Percentiles rank a stretch among this genome's conserved stretches.
These are phyloP conservation scores for Lepidium didymum DNA, from an alignment of 345 rosid genomes.

Conservation along the genomic window DNA sequence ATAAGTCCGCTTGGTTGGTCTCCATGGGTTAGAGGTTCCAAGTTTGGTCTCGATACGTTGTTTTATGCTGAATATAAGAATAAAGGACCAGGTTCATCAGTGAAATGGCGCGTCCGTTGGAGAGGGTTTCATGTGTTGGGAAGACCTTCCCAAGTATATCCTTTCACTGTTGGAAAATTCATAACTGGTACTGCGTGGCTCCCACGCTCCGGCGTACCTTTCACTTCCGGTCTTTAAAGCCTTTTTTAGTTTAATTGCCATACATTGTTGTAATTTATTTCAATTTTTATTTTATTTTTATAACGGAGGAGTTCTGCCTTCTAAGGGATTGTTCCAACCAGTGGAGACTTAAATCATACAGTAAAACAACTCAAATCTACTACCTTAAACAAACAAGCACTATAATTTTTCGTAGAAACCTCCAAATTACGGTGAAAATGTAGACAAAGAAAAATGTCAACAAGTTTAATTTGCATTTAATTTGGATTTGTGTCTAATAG, in stretches of 20 bases:
- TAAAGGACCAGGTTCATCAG: slow-evolving; percentile 58
- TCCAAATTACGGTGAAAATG: no score
- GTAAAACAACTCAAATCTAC: no score
- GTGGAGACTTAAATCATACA: no score
- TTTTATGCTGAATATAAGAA: slow-evolving; percentile 69
- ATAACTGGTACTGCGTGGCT: slow-evolving; percentile 55
- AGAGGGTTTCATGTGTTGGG: slow-evolving; percentile 52
- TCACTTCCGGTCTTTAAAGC: slow-evolving; percentile 42
- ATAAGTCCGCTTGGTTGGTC: slow-evolving; percentile 78
- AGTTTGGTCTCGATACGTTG: slow-evolving; percentile 47
- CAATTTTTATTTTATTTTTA: no score
- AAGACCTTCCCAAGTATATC: slow-evolving; percentile 35
- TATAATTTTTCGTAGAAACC: no score
- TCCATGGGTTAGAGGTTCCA: slow-evolving; percentile 46
- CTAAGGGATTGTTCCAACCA: no score
- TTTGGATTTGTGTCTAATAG: not conserved
- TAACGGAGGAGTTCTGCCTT: no score
- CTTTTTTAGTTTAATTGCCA: not conserved
- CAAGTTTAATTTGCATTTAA: slow-evolving; percentile 13
- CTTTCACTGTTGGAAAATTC: slow-evolving; percentile 46
- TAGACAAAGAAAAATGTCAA: not conserved
- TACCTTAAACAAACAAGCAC: no score
- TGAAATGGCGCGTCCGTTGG: slow-evolving; percentile 55
- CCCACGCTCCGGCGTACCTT: slow-evolving; percentile 52
- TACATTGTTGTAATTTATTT: no score